Percentiles rank a stretch among this genome's conserved stretches.
phyloP scores from a whole-genome alignment of 2,329 filamentous ascomycete species.

The Diaporthe sp. region DNA sequence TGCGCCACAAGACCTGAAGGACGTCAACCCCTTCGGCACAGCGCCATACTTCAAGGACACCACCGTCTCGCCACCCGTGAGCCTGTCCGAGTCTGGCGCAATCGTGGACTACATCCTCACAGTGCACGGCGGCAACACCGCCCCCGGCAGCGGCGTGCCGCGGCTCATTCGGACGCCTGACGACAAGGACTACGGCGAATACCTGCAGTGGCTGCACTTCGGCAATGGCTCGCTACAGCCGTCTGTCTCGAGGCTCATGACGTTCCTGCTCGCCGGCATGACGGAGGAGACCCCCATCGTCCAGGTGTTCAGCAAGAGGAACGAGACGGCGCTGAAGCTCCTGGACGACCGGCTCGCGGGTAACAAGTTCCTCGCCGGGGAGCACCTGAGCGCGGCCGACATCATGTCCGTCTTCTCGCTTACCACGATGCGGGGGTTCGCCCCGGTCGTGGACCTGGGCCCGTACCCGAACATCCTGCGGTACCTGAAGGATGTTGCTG shows the following conservation, averaged over 20 bases:
- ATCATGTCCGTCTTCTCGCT: constrained; percentile 72
- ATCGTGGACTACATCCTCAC: constrained; percentile 72
- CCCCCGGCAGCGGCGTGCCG: constrained; percentile 3
- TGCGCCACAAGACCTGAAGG: constrained; percentile 54
- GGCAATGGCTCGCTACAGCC: constrained; percentile 52
- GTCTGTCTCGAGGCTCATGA: constrained; percentile 40
- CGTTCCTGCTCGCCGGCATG: constrained; percentile 54
- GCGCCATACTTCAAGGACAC: constrained; percentile 72
- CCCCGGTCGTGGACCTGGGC: constrained; percentile 54
- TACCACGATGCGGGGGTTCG: constrained; percentile 70
- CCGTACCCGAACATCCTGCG: constrained; percentile 57
- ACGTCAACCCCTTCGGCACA: constrained; percentile 62
- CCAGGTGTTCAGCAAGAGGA: constrained; percentile 49
- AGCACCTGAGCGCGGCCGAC: constrained; percentile 74
- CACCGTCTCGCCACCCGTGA: constrained; percentile 52
- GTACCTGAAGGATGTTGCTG: constrained; percentile 59
- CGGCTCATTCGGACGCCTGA: constrained; percentile 56
- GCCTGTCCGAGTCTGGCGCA: constrained; percentile 70
- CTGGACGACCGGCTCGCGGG: constrained; percentile 62
- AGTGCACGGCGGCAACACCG: constrained; percentile 33
- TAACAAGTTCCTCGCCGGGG: constrained; percentile 69
- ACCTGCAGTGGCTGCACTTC: constrained; percentile 76
- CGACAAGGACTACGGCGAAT: constrained; percentile 68
- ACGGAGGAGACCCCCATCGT: constrained; percentile 36
- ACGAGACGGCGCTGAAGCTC: constrained; percentile 48